phyloP scores from a whole-genome alignment of 192 early-diverging fungal species.

The Bifiguratus adelaidae region DNA sequence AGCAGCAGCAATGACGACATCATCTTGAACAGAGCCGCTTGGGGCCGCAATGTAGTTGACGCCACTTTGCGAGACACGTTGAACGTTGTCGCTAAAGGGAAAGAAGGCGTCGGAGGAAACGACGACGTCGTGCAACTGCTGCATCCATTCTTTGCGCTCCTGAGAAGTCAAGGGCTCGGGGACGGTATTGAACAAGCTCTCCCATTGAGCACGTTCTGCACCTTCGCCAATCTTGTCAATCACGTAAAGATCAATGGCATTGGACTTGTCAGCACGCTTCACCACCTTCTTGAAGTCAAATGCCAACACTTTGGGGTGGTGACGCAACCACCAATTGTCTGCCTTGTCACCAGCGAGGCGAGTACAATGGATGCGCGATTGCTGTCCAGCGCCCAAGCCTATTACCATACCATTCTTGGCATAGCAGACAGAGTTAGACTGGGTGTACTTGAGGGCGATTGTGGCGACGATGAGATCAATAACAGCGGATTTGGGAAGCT shows the following conservation, averaged over 20 bases:
- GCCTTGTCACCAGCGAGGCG: conserved; percentile 98
- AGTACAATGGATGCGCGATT: conserved; percentile 98
- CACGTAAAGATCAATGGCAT: conserved; percentile 94
- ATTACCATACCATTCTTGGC: conserved; percentile 96
- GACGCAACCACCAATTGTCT: conserved; percentile 97
- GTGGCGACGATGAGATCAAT: conserved; percentile 93
- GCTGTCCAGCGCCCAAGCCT: conserved; percentile 96
- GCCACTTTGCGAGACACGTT: conserved; percentile 74
- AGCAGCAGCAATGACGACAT: conserved; percentile 69
- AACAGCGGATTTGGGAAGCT: conserved; percentile 51
- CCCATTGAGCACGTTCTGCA: conserved; percentile 64
- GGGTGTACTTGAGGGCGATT: conserved; percentile 98
- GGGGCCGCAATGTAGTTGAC: conserved; percentile 87
- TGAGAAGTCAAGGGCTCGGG: conserved; percentile 67
- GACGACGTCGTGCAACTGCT: conserved; percentile 59
- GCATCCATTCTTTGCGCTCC: conserved; percentile 72
- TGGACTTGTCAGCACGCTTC: conserved; percentile 94
- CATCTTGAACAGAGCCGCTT: conserved; percentile 84
- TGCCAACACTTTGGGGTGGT: conserved; percentile 88
- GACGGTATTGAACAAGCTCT: conserved; percentile 68
- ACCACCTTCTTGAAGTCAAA: conserved; percentile 76
- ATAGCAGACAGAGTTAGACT: conserved; percentile 98
- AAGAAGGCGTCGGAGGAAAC: conserved; percentile 98
- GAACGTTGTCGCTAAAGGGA: conserved; percentile 96
- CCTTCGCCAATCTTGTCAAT: conserved; percentile 76